Base-by-base conservation (phyloP, 2,329 filamentous ascomycete genomes). In the Ophiosphaerella herpotricha region DNA sequence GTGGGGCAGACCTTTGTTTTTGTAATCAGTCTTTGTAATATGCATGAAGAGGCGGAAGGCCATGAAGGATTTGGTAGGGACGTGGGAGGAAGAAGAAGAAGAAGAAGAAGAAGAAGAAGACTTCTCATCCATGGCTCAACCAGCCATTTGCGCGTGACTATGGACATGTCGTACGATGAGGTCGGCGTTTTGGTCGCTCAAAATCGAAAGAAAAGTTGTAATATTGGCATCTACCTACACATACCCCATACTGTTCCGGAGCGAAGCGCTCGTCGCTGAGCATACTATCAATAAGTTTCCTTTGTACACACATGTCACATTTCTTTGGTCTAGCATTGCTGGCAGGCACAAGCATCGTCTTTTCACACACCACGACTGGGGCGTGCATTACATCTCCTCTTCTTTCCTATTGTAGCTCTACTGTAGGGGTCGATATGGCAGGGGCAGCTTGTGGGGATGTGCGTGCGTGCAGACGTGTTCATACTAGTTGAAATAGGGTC, bases 11-110 rank as follows among this genome's bases (percentile, higher is more conserved):
- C 42, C 43, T 46, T 60, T 70, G 66, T 72, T 66, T 64, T 72
- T 70, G 66, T 72, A 72, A 72, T 71, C 62, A 64, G 58, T 60
- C 45, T 58, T 67, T 71, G 67, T 71, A 71, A 72, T 72, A 63
- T 69, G 68, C 67, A 68, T 68, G 46, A 57, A 56, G 57, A 60
- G 58, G 52, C 52, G 55, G 57, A 21, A 29, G 26, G 18, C 26
- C 16, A 43, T 21, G 32, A 16, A 43, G 40, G 31, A 21, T 11
- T 29, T 11, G 11, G 26, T 29, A 29, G 26, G n/a, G 37, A 21
- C 18, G 37, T 16, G 13, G 36, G 18, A 24, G 14, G 8, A 24
- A 39, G 36, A 7, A 7, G 21, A 21, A 14, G 35, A 9, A 9
- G 4, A n/a, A n/a, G n/a, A 21, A 21, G 18, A 24, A 8, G 8